These are phyloP conservation scores for Aspergillus hiratsukae DNA, from an alignment of 2,329 filamentous ascomycete species.

Conservation along the genomic window DNA sequence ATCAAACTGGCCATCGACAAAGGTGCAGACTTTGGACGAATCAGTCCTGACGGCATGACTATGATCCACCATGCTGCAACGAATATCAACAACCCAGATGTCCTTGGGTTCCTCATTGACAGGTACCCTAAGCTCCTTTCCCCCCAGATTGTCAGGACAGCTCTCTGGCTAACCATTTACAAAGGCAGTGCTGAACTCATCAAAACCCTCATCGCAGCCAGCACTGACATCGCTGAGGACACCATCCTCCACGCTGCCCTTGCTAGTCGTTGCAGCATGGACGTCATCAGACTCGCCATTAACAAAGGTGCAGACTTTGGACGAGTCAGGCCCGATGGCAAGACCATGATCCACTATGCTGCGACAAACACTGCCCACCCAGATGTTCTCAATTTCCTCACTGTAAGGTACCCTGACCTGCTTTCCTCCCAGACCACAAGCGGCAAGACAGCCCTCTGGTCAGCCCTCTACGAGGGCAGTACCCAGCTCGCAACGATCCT, in stretches of 20 bases:
- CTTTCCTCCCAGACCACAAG: neutral
- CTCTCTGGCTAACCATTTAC: neutral
- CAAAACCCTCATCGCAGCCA: neutral
- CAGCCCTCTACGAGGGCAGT: neutral
- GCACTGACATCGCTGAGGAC: neutral
- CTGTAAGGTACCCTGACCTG: neutral
- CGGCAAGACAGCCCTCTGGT: conserved; percentile 2
- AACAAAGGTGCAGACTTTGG: neutral
- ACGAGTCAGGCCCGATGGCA: neutral
- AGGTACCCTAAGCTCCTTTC: neutral
- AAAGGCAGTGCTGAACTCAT: neutral
- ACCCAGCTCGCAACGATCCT: neutral
- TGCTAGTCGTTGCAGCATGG: neutral
- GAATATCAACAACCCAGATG: neutral
- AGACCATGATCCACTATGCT: neutral
- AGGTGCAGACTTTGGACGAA: neutral
- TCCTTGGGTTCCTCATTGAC: neutral
- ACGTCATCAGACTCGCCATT: neutral
- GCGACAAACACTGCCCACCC: neutral
- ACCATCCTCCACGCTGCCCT: neutral
- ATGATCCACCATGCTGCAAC: neutral
- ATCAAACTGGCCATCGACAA: neutral
- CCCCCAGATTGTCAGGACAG: neutral
- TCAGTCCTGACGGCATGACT: neutral
- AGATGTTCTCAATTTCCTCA: neutral